Evolutionary conservation across 2,329 filamentous ascomycete genomes (phyloP).

Genomic region (Penicillium sp.): DNA sequence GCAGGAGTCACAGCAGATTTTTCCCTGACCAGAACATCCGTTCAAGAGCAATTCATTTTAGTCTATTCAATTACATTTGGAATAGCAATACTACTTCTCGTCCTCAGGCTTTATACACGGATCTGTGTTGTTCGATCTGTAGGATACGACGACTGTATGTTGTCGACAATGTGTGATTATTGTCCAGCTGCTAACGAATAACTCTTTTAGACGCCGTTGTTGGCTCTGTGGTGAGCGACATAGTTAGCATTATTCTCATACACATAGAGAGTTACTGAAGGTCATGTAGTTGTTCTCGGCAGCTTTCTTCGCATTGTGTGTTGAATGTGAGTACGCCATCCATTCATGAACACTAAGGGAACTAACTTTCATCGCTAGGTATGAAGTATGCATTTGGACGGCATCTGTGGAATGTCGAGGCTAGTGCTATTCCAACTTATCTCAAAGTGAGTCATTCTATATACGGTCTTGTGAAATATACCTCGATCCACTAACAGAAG

Average conservation of each 20-base stretch:
- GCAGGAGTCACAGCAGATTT: neutral
- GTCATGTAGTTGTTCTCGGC: neutral
- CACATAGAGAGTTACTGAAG: neutral
- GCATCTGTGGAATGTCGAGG: neutral
- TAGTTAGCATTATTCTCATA: neutral
- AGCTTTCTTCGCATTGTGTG: neutral
- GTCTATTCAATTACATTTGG: neutral
- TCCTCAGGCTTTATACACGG: neutral
- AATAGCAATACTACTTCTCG: neutral
- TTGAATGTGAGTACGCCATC: neutral
- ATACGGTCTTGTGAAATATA: neutral
- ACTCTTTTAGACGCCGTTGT: neutral
- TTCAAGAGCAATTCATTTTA: neutral
- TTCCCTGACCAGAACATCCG: neutral
- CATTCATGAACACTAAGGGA: neutral
- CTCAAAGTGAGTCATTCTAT: neutral
- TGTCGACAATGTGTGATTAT: neutral
- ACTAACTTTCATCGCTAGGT: neutral
- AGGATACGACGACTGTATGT: neutral
- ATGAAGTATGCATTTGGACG: slow-evolving; percentile 1
- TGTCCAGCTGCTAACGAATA: neutral
- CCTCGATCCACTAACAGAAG: neutral
- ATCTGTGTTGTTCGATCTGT: neutral
- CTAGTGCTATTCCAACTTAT: neutral
- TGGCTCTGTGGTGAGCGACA: neutral